Conservation (phyloP, 2,329 filamentous ascomycete species). For the Colletotrichum gloeosporioides region DNA sequence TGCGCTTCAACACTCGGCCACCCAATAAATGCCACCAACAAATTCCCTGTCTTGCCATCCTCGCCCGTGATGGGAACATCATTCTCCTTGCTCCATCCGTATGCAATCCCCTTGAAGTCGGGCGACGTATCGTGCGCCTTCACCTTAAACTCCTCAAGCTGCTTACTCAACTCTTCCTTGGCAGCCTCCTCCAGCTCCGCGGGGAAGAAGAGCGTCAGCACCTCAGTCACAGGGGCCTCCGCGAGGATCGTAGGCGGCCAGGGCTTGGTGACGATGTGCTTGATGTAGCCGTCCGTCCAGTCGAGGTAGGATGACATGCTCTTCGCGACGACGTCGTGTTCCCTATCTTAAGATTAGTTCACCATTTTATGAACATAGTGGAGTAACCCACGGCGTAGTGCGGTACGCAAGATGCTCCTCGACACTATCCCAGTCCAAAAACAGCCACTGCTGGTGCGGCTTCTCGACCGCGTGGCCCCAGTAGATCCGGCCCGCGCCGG, state of each 20-base stretch:
- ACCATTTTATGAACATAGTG: too few species aligned
- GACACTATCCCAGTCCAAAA: slow-evolving; percentile 29
- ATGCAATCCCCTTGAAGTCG: not conserved
- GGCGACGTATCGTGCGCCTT: slow-evolving; percentile 9
- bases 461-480: slow-evolving; percentile 29
- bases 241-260: not conserved
- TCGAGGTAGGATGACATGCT: not conserved
- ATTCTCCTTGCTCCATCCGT: slow-evolving; percentile 36
- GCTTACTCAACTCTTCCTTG: not conserved
- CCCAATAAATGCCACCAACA: slow-evolving; percentile 34
- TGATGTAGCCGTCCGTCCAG: slow-evolving; percentile 30
- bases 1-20: slow-evolving; percentile 45
- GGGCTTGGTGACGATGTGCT: slow-evolving; percentile 42
- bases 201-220: slow-evolving; percentile 18
- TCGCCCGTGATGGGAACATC: slow-evolving; percentile 34
- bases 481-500: slow-evolving; percentile 26
- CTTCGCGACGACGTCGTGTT: not conserved
- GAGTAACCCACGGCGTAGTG: slow-evolving; percentile 23
- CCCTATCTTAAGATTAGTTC: not conserved
- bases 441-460: slow-evolving; percentile 27
- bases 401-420: slow-evolving; percentile 25
- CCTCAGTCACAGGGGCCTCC: slow-evolving; percentile 7
- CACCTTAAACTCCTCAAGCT: slow-evolving; percentile 9
- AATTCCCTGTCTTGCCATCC: slow-evolving; percentile 28
- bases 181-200: not conserved